Evolutionary conservation across 1,139 yeast species (phyloP).

Genomic region (Saccharomyces pastorianus): DNA sequence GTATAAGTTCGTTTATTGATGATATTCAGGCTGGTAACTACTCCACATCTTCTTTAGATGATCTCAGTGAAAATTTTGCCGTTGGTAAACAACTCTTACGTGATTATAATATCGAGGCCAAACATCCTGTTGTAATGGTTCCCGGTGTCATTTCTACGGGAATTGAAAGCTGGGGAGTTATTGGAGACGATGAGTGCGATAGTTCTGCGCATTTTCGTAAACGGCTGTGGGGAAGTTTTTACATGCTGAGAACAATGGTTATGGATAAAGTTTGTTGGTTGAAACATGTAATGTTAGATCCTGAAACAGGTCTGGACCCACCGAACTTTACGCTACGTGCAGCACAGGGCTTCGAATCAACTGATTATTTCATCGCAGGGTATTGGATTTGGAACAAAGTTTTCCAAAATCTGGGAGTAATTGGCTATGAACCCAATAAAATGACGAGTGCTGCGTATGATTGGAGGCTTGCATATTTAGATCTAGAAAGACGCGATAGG

Average conservation of each 20-base stretch:
- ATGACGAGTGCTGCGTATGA: constrained; percentile 91
- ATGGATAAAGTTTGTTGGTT: constrained; percentile 91
- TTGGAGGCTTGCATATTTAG: constrained; percentile 89
- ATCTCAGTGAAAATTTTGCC: constrained; percentile 74
- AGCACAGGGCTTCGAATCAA: constrained; percentile 94
- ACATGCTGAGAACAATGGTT: constrained; percentile 88
- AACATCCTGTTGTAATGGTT: constrained; percentile 79
- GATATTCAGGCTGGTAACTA: constrained; percentile 40
- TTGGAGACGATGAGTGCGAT: constrained; percentile 71
- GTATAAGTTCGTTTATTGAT: constrained; percentile 51
- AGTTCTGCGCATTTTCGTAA: constrained; percentile 78
- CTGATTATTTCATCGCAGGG: constrained; percentile 93
- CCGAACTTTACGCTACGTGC: constrained; percentile 73
- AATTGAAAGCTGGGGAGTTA: constrained; percentile 84
- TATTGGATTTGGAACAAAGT: constrained; percentile 98
- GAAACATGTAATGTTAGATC: constrained; percentile 80
- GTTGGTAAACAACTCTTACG: constrained; percentile 65
- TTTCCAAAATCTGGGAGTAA: constrained; percentile 82
- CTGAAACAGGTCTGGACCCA: constrained; percentile 89
- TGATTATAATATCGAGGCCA: constrained; percentile 44
- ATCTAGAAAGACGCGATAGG: constrained; percentile 77
- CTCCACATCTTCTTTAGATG: constrained; percentile 28
- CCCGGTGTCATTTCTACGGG: constrained; percentile 97
- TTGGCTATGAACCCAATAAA: constrained; percentile 86
- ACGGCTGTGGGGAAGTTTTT: constrained; percentile 93